A percentile compares a stretch with the other conserved stretches of the same genome.
Conservation (phyloP, 2,329 filamentous ascomycete species). For the Fusarium neocosmosporiellum region DNA sequence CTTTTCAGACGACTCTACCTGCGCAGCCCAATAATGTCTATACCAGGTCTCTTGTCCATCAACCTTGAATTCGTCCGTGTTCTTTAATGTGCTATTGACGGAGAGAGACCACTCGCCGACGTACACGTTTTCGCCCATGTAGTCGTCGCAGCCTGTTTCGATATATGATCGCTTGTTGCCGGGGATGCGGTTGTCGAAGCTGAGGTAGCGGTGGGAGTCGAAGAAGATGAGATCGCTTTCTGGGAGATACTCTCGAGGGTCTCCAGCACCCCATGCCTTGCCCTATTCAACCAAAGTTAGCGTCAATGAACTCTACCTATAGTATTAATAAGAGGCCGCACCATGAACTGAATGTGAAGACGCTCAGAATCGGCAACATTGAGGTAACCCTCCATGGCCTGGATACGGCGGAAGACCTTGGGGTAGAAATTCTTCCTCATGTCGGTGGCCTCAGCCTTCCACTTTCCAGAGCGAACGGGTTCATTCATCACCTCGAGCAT, state of each 20-base stretch:
- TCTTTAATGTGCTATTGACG: constrained; percentile 61
- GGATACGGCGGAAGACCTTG: constrained; percentile 52
- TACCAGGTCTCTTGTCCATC: constrained; percentile 62
- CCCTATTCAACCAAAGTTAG: background rate
- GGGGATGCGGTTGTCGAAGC: constrained; percentile 60
- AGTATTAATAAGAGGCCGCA: background rate
- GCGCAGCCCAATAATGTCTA: constrained; percentile 66
- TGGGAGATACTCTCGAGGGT: constrained; percentile 60
- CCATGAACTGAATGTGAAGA: constrained; percentile 64
- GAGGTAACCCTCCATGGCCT: constrained; percentile 58
- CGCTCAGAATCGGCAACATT: constrained; percentile 54
- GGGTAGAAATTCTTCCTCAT: constrained; percentile 44
- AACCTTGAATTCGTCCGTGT: constrained; percentile 56
- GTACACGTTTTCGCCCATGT: constrained; percentile 57
- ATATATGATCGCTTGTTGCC: constrained; percentile 62
- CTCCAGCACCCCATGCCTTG: constrained; percentile 63
- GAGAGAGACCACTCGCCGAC: constrained; percentile 70
- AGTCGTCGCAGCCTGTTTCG: constrained; percentile 59
- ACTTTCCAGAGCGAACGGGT: constrained; percentile 51
- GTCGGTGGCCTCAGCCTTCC: constrained; percentile 27
- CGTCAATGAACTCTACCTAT: too few species aligned
- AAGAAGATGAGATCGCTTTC: constrained; percentile 60
- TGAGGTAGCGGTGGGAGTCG: constrained; percentile 70
- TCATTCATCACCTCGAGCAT: constrained; percentile 71
- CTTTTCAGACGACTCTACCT: constrained; percentile 65